Conservation (phyloP, 2,329 filamentous ascomycete species). For the Sphaerulina populicola region DNA sequence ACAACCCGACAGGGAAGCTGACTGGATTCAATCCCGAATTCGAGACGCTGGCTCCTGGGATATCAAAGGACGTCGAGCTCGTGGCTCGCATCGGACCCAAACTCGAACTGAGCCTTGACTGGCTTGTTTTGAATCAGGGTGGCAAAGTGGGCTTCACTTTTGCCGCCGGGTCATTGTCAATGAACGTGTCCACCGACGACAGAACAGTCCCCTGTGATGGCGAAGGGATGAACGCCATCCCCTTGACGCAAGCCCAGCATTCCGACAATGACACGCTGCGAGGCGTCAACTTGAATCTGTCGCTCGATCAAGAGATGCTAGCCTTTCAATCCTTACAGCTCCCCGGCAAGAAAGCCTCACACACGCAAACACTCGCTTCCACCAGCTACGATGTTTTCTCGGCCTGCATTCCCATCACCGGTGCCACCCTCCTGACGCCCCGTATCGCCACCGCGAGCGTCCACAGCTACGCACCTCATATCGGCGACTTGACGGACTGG, state of each 20-base stretch:
- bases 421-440: background rate
- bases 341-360: background rate
- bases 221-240: background rate
- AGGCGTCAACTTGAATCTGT: conserved; percentile 1
- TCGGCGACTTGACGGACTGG: background rate
- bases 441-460: background rate
- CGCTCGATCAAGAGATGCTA: conserved; percentile 5
- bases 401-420: conserved; percentile 1
- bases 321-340: background rate
- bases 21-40: conserved; percentile 8
- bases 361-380: background rate
- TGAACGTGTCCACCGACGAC: conserved; percentile 1
- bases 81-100: conserved; percentile 5
- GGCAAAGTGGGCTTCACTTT: conserved; percentile 5
- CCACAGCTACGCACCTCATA: background rate
- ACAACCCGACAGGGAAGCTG: background rate
- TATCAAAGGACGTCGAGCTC: conserved; percentile 3
- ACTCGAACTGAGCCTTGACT: conserved; percentile 5
- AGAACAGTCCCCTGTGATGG: background rate
- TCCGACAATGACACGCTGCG: background rate
- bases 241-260: background rate
- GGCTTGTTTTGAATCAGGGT: conserved; percentile 5
- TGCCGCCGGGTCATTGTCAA: conserved; percentile 2
- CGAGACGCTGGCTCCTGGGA: background rate
- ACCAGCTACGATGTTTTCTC: conserved; percentile 2